Evolutionary conservation across 2,329 filamentous ascomycete species (phyloP).

Genomic region (Geoglossum cookeanum): DNA sequence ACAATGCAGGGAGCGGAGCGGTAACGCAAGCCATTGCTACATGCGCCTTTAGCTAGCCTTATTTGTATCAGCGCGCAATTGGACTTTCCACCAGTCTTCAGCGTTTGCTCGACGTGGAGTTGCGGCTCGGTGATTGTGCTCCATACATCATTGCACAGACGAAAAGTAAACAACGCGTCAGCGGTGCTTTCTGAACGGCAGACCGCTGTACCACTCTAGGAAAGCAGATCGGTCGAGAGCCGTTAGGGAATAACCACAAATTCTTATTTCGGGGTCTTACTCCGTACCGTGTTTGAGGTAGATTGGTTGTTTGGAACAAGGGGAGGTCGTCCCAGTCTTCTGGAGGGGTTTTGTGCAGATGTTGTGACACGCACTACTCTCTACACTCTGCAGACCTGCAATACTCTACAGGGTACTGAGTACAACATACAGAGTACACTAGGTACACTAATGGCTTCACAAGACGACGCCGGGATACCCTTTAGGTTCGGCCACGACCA

Average conservation of each 20-base stretch:
- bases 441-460: slow-evolving; percentile 22
- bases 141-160: neutral
- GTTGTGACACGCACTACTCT: neutral
- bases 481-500: slow-evolving; percentile 26
- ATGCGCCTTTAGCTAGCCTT: neutral
- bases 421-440: neutral
- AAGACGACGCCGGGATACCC: slow-evolving; percentile 21
- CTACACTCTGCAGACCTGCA: neutral
- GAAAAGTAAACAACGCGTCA: neutral
- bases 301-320: neutral
- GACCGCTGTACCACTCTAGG: neutral
- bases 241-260: neutral
- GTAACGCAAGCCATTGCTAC: slow-evolving; percentile 64
- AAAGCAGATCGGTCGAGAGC: neutral
- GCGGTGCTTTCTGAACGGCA: neutral
- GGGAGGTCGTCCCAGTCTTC: neutral
- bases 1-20: slow-evolving; percentile 54
- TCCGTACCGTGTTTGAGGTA: neutral
- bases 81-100: neutral
- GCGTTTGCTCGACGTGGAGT: neutral
- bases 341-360: neutral
- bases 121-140: neutral
- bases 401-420: neutral
- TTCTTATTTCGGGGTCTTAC: neutral
- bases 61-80: neutral